These are phyloP conservation scores for Chaetomium fimeti DNA, from an alignment of 495 filamentous ascomycete species.

Conservation along the genomic window DNA sequence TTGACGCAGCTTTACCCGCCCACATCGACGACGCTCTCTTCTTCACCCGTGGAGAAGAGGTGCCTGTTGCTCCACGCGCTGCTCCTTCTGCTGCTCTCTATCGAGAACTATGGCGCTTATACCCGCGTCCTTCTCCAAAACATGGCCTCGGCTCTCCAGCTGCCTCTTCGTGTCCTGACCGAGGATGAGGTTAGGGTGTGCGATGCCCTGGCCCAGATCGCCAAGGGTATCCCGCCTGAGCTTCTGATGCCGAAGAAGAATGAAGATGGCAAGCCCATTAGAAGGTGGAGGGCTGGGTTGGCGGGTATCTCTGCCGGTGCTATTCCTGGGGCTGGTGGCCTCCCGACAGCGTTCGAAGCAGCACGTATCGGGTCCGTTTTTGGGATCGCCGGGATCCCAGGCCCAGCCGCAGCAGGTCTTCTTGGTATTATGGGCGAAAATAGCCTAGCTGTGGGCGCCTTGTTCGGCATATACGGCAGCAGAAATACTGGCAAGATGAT, in stretches of 20 bases:
- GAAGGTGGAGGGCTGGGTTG: constrained; percentile 74
- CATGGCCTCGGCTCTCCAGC: constrained; percentile 63
- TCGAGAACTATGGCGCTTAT: constrained; percentile 77
- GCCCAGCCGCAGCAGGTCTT: constrained; percentile 63
- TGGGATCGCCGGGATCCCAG: constrained; percentile 67
- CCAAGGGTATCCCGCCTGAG: constrained; percentile 66
- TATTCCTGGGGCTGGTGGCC: constrained; percentile 64
- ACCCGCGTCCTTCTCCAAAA: constrained; percentile 73
- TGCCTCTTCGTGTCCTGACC: constrained; percentile 63
- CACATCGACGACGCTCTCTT: constrained; percentile 42
- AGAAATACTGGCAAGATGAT: constrained; percentile 83
- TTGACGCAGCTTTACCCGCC: constrained; percentile 48
- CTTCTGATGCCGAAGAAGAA: constrained; percentile 64
- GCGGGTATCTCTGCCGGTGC: constrained; percentile 60
- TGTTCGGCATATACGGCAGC: constrained; percentile 89
- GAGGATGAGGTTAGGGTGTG: constrained; percentile 75
- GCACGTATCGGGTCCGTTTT: constrained; percentile 80
- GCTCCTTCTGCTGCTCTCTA: constrained; percentile 69
- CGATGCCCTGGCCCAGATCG: constrained; percentile 67
- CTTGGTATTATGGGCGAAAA: constrained; percentile 77
- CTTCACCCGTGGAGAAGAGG: constrained; percentile 46
- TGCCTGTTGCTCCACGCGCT: constrained; percentile 56
- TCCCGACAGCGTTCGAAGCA: constrained; percentile 78
- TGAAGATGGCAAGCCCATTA: constrained; percentile 61
- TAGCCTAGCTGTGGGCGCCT: constrained; percentile 69